Percentiles rank a stretch among this genome's conserved stretches.
Evolutionary conservation across 176 grass and related monocot species (phyloP).

Genomic region (Juncus inflexus): DNA sequence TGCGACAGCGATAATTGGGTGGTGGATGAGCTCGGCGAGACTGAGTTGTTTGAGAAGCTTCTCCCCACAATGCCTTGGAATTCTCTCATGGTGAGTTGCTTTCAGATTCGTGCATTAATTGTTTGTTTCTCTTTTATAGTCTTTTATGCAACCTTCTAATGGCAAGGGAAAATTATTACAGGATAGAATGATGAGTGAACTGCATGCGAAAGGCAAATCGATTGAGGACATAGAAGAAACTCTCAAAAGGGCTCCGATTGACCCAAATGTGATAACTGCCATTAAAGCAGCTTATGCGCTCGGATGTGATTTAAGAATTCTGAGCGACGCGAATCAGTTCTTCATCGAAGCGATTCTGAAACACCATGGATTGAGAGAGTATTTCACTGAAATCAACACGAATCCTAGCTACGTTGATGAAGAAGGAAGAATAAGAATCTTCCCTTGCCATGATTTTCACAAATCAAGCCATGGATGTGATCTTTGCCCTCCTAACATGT

Average conservation of each 20-base stretch:
- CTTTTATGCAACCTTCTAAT: background rate
- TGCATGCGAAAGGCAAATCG: slow-evolving; percentile 39
- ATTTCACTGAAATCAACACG: slow-evolving; percentile 82
- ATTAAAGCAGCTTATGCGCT: slow-evolving; percentile 49
- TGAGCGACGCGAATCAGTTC: slow-evolving; percentile 88
- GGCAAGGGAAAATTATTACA: background rate
- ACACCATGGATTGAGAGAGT: slow-evolving; percentile 61
- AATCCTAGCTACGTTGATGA: slow-evolving; percentile 59
- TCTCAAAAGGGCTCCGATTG: slow-evolving; percentile 38
- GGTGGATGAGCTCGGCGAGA: slow-evolving; percentile 45
- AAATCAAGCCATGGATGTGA: slow-evolving; percentile 51
- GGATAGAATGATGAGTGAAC: slow-evolving; percentile 65
- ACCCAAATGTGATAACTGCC: slow-evolving; percentile 40
- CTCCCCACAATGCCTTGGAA: slow-evolving; percentile 89
- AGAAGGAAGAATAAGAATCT: slow-evolving; percentile 55
- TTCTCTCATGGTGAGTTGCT: slow-evolving; percentile 45
- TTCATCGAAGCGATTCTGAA: slow-evolving; percentile 78
- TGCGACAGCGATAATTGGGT: slow-evolving; percentile 95
- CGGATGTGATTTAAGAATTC: slow-evolving; percentile 63
- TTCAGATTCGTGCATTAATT: background rate
- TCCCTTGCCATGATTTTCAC: slow-evolving; percentile 52
- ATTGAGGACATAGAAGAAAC: slow-evolving; percentile 43
- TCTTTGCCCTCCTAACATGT: slow-evolving; percentile 91
- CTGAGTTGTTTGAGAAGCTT: slow-evolving; percentile 68
- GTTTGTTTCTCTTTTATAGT: background rate